phyloP scores from a whole-genome alignment of 2,329 filamentous ascomycete species.

The Shiraia bambusicola region DNA sequence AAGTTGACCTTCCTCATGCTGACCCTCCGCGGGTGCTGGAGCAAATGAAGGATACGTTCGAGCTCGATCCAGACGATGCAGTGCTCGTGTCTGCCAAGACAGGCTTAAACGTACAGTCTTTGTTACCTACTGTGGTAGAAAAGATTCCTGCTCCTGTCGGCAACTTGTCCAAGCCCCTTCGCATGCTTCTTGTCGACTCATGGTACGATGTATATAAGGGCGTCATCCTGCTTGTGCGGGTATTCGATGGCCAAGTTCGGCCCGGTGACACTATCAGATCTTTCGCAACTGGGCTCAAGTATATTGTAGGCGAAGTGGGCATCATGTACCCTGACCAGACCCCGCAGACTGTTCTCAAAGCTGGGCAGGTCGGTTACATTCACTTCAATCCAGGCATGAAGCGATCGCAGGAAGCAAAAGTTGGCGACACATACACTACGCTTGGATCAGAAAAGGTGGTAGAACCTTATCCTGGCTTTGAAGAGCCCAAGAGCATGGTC shows the following conservation, averaged over 20 bases:
- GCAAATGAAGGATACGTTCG: slow-evolving; percentile 84
- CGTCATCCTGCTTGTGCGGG: slow-evolving; percentile 83
- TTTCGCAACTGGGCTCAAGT: slow-evolving; percentile 83
- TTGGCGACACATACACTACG: slow-evolving; percentile 91
- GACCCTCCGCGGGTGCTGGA: slow-evolving; percentile 83
- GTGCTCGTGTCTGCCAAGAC: slow-evolving; percentile 90
- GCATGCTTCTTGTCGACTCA: slow-evolving; percentile 88
- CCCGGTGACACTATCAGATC: slow-evolving; percentile 86
- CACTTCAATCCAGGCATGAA: slow-evolving; percentile 99
- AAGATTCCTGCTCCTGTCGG: slow-evolving; percentile 79
- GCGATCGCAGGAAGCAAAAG: slow-evolving; percentile 88
- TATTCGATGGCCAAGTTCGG: slow-evolving; percentile 84
- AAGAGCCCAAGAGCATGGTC: slow-evolving; percentile 98
- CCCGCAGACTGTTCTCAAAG: slow-evolving; percentile 75
- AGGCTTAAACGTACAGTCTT: slow-evolving; percentile 78
- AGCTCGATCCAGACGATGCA: slow-evolving; percentile 75
- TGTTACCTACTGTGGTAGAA: slow-evolving; percentile 84
- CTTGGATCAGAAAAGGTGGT: slow-evolving; percentile 75
- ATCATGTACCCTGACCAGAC: slow-evolving; percentile 93
- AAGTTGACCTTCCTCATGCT: slow-evolving; percentile 88
- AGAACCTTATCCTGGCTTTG: slow-evolving; percentile 83
- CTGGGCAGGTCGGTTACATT: slow-evolving; percentile 94
- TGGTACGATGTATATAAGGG: slow-evolving; percentile 98
- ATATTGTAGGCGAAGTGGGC: slow-evolving; percentile 92
- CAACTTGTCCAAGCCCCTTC: slow-evolving; percentile 69